Conservation (phyloP, 148 eudicot species). For the Limonium bicolor region DNA sequence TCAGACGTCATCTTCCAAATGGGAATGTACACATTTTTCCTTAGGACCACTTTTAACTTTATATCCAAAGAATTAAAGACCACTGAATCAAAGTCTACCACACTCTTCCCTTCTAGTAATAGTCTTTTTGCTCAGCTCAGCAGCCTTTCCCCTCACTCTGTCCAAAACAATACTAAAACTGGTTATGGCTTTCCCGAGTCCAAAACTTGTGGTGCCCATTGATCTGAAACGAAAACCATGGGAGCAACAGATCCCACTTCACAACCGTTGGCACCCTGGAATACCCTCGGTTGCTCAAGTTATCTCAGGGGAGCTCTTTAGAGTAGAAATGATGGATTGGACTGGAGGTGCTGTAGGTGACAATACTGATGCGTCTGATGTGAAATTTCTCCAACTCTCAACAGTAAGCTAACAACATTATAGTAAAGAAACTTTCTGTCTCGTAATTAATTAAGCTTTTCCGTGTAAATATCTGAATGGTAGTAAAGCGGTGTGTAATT, state of each 20-base stretch:
- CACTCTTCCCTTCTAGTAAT: no score
- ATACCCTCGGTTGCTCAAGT: not conserved
- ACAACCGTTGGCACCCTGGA: slow-evolving; percentile 4
- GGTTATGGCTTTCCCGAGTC: not conserved
- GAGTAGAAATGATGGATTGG: not conserved
- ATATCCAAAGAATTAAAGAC: no score
- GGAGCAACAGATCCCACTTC: not conserved
- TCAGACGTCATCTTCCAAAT: no score
- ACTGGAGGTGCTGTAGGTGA: not conserved
- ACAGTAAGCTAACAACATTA: not conserved
- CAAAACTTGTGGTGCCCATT: not conserved
- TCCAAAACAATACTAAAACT: no score
- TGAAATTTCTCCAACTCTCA: not conserved
- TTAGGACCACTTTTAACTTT: no score
- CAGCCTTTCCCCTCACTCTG: no score
- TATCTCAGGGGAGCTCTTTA: slow-evolving; percentile 1
- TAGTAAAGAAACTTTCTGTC: not conserved
- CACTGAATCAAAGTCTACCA: no score
- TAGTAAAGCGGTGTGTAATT: no score
- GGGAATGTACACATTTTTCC: no score
- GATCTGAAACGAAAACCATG: slow-evolving; percentile 1
- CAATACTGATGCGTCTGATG: slow-evolving; percentile 1
- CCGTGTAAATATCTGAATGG: no score
- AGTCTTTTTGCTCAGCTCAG: no score
- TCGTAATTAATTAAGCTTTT: no score